Percentiles rank a stretch among this genome's conserved stretches.
These are phyloP conservation scores for Trebouxia sp. DNA, from an alignment of 139 green algal species.

Conservation along the genomic window DNA sequence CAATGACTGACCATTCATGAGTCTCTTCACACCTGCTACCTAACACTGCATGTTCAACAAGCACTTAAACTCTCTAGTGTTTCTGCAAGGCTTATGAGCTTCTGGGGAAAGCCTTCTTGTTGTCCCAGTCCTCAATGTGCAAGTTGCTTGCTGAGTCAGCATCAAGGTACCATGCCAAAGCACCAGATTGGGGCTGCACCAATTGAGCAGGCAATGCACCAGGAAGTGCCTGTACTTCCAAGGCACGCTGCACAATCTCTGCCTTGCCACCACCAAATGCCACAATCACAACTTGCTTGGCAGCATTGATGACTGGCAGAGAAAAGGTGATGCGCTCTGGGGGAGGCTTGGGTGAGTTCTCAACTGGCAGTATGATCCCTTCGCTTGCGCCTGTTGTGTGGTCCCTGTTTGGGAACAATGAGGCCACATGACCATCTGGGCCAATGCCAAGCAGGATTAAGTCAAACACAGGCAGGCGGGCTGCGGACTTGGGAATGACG, in stretches of 20 bases:
- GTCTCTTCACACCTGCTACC: neutral
- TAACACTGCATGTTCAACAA: neutral
- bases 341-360: constrained; percentile 95
- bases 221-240: constrained; percentile 88
- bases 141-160: constrained; percentile 59
- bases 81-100: constrained; percentile 22
- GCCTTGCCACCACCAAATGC: constrained; percentile 76
- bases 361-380: constrained; percentile 88
- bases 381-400: constrained; percentile 53
- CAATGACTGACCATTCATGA: neutral
- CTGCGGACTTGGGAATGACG: constrained; percentile 33
- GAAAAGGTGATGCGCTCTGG: constrained; percentile 95
- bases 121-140: constrained; percentile 63
- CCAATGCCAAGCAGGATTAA: constrained; percentile 94
- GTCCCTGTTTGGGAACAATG: constrained; percentile 93
- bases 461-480: constrained; percentile 72
- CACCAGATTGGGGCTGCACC: constrained; percentile 66
- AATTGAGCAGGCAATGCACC: constrained; percentile 88
- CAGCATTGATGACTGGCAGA: constrained; percentile 85
- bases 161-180: constrained; percentile 62
- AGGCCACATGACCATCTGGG: constrained; percentile 96
- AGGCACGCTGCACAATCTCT: constrained; percentile 83
- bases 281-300: constrained; percentile 61
- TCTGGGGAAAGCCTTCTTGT: constrained; percentile 38
- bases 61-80: neutral